phyloP scores from a whole-genome alignment of 257 asterid genomes.

The Ophiorrhiza pumila region DNA sequence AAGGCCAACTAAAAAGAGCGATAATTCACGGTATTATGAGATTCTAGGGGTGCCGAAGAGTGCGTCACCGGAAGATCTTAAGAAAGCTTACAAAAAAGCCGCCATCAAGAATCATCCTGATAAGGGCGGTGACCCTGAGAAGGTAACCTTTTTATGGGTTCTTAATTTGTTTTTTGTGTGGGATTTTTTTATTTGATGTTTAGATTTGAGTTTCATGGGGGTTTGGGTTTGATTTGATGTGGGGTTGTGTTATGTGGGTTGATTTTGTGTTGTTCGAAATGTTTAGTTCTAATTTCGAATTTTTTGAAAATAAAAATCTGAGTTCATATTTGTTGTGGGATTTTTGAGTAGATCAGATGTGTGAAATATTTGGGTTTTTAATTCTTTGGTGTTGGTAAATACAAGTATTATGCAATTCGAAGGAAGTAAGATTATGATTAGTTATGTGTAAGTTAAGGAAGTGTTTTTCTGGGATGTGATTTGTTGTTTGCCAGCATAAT shows the following conservation, averaged over 20 bases:
- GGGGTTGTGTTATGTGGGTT: not conserved
- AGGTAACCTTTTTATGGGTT: conserved; percentile 32
- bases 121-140: conserved; percentile 92
- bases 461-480: not conserved
- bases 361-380: not conserved
- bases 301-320: not conserved
- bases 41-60: conserved; percentile 55
- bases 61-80: conserved; percentile 64
- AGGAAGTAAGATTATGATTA: not conserved
- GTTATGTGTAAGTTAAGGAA: not conserved
- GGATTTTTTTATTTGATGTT: conserved; percentile 4
- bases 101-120: conserved; percentile 88
- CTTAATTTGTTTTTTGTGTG: not conserved
- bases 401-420: not conserved
- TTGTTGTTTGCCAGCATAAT: not conserved
- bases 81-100: conserved; percentile 79
- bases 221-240: not conserved
- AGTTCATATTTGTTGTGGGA: not conserved
- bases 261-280: too few relatives aligned
- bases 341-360: not conserved
- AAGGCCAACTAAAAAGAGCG: conserved; percentile 50
- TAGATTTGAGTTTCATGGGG: not conserved
- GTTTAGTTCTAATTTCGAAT: too few relatives aligned
- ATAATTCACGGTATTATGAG: conserved; percentile 43
- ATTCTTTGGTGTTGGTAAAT: not conserved